A percentile compares a stretch with the other conserved stretches of the same genome.
Conservation (phyloP, 306 rosid species). For the Ziziphus jujuba region DNA sequence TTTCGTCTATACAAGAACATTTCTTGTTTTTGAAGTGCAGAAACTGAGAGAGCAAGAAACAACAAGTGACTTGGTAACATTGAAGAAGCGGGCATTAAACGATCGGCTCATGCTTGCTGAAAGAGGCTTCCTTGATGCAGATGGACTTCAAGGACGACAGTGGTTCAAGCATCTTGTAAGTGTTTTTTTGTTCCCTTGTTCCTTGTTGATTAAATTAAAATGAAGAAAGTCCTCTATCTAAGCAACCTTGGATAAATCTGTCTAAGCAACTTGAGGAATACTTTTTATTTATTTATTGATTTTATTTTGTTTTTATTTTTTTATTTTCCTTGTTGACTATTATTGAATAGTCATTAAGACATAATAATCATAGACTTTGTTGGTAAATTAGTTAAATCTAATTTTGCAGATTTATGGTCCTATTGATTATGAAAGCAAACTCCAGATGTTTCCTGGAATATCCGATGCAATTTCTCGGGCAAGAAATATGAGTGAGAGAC, state of each 20-base stretch:
- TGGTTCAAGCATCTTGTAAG: conserved; percentile 98
- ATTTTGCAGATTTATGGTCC: conserved; percentile 73
- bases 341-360: background rate
- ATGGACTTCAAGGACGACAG: conserved; percentile 57
- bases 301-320: background rate
- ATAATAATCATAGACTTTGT: background rate
- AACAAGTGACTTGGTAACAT: conserved; percentile 24
- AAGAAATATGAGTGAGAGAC: conserved; percentile 26
- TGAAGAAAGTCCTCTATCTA: background rate
- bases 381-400: background rate
- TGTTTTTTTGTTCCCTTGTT: conserved; percentile 16
- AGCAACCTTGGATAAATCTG: too few relatives aligned
- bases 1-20: background rate
- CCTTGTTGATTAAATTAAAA: background rate
- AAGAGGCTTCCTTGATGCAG: conserved; percentile 73
- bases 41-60: conserved; percentile 46
- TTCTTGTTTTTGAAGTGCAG: conserved; percentile 37
- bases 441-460: conserved; percentile 80
- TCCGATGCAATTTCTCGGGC: conserved; percentile 62
- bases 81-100: conserved; percentile 68
- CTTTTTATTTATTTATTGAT: background rate
- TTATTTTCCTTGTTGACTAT: background rate
- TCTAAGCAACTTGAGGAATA: background rate
- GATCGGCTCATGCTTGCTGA: conserved; percentile 76
- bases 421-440: conserved; percentile 48